These are phyloP conservation scores for Albifimbria verrucaria DNA, from an alignment of 2,329 filamentous ascomycete genomes.

Conservation along the genomic window DNA sequence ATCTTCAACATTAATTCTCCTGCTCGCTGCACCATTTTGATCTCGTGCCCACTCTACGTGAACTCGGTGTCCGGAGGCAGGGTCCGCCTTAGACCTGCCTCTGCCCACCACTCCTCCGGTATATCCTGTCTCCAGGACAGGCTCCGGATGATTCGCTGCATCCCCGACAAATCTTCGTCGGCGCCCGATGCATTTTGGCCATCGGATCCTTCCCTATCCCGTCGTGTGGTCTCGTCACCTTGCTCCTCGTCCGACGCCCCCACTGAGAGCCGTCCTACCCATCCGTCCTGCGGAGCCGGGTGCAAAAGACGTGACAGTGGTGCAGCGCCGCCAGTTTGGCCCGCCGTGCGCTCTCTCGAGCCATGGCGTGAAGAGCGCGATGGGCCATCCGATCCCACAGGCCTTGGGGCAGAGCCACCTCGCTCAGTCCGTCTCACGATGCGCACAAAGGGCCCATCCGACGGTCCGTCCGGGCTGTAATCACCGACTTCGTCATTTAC, in stretches of 20 bases:
- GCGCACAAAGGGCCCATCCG: slow-evolving; percentile 5
- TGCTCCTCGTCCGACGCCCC: slow-evolving; percentile 24
- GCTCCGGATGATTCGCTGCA: slow-evolving; percentile 69
- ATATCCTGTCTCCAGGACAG: slow-evolving; percentile 71
- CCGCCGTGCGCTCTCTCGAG: not conserved
- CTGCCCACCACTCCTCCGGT: slow-evolving; percentile 79
- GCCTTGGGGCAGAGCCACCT: not conserved
- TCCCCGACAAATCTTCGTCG: slow-evolving; percentile 50
- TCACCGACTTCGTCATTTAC: slow-evolving; percentile 15
- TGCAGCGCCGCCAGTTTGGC: not conserved
- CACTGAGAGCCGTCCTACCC: slow-evolving; percentile 21
- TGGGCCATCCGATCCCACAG: not conserved
- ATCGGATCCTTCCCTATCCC: slow-evolving; percentile 17
- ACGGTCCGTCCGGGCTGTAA: slow-evolving; percentile 12
- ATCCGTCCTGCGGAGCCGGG: slow-evolving; percentile 12
- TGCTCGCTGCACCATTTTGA: not conserved
- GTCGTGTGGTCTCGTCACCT: slow-evolving; percentile 12
- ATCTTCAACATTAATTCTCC: not conserved
- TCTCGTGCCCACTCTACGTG: slow-evolving; percentile 8
- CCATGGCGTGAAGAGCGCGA: not conserved
- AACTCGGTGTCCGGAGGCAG: slow-evolving; percentile 27
- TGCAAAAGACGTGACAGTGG: slow-evolving; percentile 1
- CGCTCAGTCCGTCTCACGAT: not conserved
- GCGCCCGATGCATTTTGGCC: slow-evolving; percentile 15
- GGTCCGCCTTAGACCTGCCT: slow-evolving; percentile 62